Base-by-base conservation (phyloP, 257 asterid genomes). In the Solanum neorickii region DNA sequence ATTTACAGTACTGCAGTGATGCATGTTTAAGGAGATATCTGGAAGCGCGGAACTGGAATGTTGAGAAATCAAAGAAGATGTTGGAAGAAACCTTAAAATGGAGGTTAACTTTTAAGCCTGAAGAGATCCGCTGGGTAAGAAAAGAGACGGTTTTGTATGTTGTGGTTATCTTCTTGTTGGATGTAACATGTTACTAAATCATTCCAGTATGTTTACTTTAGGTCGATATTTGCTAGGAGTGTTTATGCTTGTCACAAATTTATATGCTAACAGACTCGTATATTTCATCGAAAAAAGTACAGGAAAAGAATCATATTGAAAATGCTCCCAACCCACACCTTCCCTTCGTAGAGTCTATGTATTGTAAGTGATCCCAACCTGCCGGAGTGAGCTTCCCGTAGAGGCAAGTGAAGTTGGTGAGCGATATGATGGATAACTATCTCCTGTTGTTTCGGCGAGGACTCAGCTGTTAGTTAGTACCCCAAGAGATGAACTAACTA, bases 101-200 rank as follows among this genome's bases (percentile, higher is more conserved):
- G 99, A 94, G 99, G 88, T 87, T 96, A 47, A 89, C 90, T 85
- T 97, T 69, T 85, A 94, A 95, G 90, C 99, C 99, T 66, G 98
- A 95, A 92, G 99, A 97, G 89, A 95, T 97, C 86, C 98, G 96
- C 90, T 97, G 99, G 99, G 99, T 97, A 92, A 91, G 88, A 72
- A 86, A 49, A 18, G 62, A 70, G 74, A 83, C 25, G 8, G 42
- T 10, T 29, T 9, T 87, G 12, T 72, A 49, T 88, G 29, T 21
- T 49, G 73, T 47, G 83, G 29, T 65, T 10, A 29, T 68, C 59
- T 84, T 84, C 86, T 42, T 12, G 59, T 23, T 23, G 47, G 70
- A 16, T 25, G 49, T 16, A 20, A 85, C 12, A 23, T 52, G n/a
- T 11, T 27, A 15, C 80, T 73, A 73, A 31, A 72, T 72, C 42